Percentiles rank a stretch among this genome's conserved stretches.
Evolutionary conservation across 176 grass and related monocot genomes (phyloP).

Genomic region (Secale cereale): DNA sequence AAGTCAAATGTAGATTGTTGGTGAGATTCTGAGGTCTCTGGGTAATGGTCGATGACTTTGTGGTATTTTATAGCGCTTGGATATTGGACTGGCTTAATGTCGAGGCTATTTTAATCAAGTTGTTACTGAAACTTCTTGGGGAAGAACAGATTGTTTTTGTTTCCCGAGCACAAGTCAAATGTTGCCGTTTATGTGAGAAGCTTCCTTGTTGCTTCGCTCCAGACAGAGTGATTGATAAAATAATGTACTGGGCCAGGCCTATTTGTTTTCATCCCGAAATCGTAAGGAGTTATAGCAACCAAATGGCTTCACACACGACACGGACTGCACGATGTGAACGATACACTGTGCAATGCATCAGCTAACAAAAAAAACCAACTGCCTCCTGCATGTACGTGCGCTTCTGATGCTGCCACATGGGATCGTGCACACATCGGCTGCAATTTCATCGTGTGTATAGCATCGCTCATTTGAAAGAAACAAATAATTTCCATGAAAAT

Average conservation of each 20-base stretch:
- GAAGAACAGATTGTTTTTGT: not conserved
- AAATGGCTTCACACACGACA: too few species aligned
- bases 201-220: not conserved
- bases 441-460: too few species aligned
- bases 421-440: too few species aligned
- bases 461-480: too few species aligned
- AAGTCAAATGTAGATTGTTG: not conserved
- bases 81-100: not conserved
- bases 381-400: too few species aligned
- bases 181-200: not conserved
- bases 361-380: too few species aligned
- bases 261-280: not conserved
- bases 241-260: too few species aligned
- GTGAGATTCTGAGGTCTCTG: not conserved
- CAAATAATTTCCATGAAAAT: too few species aligned
- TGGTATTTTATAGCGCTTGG: not conserved
- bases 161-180: not conserved
- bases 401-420: too few species aligned
- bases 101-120: not conserved
- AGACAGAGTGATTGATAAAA: not conserved
- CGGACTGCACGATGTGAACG: too few species aligned
- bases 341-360: too few species aligned
- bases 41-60: not conserved
- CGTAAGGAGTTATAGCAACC: too few species aligned
- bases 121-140: not conserved